A percentile compares a stretch with the other conserved stretches of the same genome.
These are phyloP conservation scores for Taiozyma sp. DNA, from an alignment of 1,139 yeast genomes.

Conservation along the genomic window DNA sequence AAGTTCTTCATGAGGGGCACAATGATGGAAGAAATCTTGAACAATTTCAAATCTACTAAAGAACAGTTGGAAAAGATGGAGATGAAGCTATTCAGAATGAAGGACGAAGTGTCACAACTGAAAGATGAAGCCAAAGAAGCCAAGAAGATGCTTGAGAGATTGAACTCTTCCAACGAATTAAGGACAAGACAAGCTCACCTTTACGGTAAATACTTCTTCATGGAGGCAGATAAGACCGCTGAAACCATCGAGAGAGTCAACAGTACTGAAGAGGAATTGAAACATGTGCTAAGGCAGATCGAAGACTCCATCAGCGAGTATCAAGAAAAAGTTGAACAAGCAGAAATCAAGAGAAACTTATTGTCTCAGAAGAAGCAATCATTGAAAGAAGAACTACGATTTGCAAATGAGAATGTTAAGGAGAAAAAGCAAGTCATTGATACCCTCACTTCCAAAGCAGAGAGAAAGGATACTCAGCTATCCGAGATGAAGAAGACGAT, in stretches of 20 bases:
- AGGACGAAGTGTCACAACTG: constrained; percentile 28
- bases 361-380: constrained; percentile 23
- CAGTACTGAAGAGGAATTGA: constrained; percentile 21
- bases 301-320: constrained; percentile 13
- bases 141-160: constrained; percentile 32
- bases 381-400: constrained; percentile 17
- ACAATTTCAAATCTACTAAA: constrained; percentile 42
- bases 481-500: constrained; percentile 2
- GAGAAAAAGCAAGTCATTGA: background rate
- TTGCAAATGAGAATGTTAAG: constrained; percentile 2
- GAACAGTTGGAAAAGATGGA: constrained; percentile 38
- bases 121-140: constrained; percentile 34
- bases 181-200: constrained; percentile 40
- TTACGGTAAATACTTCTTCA: constrained; percentile 68
- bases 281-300: constrained; percentile 24
- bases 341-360: constrained; percentile 23
- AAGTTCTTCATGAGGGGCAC: constrained; percentile 79
- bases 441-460: constrained; percentile 4
- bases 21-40: constrained; percentile 55
- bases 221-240: constrained; percentile 30
- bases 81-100: constrained; percentile 34
- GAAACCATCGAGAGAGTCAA: constrained; percentile 24
- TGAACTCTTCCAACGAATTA: constrained; percentile 31
- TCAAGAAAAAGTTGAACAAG: constrained; percentile 15
- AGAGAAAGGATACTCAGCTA: constrained; percentile 2